Conservation (phyloP, 2,329 filamentous ascomycete species). For the Trichocomaceae sp. region DNA sequence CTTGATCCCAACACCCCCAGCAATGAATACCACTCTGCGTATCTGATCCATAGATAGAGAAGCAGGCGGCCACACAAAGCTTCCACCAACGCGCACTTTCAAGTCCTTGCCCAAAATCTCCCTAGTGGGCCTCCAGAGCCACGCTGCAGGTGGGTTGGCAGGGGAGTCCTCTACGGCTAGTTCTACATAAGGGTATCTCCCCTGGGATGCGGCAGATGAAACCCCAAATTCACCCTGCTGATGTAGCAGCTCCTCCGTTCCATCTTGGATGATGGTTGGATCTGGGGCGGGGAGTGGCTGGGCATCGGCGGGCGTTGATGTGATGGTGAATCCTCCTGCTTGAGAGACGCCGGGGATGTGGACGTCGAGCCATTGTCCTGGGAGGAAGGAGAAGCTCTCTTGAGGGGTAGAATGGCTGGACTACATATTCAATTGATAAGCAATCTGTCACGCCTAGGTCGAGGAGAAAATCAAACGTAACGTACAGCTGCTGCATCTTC, state of each 20-base stretch:
- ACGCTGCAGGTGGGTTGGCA: constrained; percentile 65
- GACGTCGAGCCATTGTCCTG: constrained; percentile 86
- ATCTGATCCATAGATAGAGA: constrained; percentile 40
- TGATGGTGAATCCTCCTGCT: constrained; percentile 83
- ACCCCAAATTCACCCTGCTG: constrained; percentile 18
- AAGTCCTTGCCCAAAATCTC: constrained; percentile 56
- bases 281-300: constrained; percentile 25
- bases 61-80: constrained; percentile 67
- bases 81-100: constrained; percentile 67
- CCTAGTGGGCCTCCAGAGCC: constrained; percentile 58
- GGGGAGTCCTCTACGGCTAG: constrained; percentile 70
- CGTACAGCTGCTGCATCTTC: constrained; percentile 36
- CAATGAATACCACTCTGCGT: constrained; percentile 63
- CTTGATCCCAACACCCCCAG: constrained; percentile 79
- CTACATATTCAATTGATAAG: background rate
- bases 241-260: constrained; percentile 1
- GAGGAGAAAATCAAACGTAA: constrained; percentile 39
- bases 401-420: constrained; percentile 15
- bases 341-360: constrained; percentile 62
- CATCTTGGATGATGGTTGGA: constrained; percentile 10
- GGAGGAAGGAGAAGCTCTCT: constrained; percentile 55
- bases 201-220: constrained; percentile 19
- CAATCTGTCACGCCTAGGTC: background rate
- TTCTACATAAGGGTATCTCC: constrained; percentile 55
- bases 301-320: constrained; percentile 61